These are phyloP conservation scores for Colletotrichum sp. DNA, from an alignment of 2,329 filamentous ascomycete species.

Conservation along the genomic window DNA sequence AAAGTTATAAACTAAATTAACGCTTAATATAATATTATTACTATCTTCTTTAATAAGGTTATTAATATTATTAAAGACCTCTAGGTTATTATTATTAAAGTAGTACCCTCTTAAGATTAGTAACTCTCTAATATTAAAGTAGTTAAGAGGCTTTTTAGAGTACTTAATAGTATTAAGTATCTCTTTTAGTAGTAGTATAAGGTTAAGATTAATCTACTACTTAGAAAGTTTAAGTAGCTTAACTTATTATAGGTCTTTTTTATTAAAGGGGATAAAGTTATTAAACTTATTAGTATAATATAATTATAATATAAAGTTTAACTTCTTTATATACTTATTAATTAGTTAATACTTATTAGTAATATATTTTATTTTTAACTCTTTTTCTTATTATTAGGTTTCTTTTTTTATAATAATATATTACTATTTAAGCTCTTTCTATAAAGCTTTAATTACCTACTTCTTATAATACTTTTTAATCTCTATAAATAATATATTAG, in stretches of 20 bases:
- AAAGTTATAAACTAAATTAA: not conserved
- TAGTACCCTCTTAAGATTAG: not conserved
- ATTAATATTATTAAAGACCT: not conserved
- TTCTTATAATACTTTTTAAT: not conserved
- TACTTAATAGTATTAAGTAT: not conserved
- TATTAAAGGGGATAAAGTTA: not conserved
- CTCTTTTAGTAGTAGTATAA: not conserved
- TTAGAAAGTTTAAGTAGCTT: not conserved
- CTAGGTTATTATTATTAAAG: not conserved
- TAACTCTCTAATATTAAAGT: not conserved
- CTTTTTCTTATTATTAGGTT: not conserved
- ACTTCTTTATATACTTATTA: not conserved
- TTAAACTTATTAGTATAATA: not conserved
- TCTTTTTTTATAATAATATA: not conserved
- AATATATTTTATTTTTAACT: not conserved
- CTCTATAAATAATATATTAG: not conserved
- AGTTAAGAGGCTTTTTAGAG: not conserved
- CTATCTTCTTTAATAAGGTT: not conserved
- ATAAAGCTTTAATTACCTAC: not conserved
- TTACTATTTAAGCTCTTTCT: not conserved
- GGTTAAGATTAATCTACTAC: not conserved
- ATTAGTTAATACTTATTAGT: not conserved
- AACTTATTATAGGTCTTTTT: not conserved
- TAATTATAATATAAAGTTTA: not conserved
- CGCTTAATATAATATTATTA: not conserved